These are phyloP conservation scores for Pisolithus albus DNA, from an alignment of 768 basidiomycete genomes.

Conservation along the genomic window DNA sequence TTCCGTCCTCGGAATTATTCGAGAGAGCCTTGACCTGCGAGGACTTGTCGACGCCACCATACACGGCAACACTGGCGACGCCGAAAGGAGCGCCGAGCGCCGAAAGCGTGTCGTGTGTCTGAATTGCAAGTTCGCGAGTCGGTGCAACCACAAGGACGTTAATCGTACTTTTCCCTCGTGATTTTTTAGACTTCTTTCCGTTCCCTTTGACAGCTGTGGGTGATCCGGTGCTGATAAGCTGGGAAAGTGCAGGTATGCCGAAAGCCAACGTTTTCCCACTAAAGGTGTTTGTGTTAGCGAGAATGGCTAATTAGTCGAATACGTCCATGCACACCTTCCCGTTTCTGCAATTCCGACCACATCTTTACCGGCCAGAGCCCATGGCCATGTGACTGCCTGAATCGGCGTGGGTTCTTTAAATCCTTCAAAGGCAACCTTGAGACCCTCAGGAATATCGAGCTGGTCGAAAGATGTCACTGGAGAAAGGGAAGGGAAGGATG, in stretches of 20 bases:
- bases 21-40: conserved; percentile 68
- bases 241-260: conserved; percentile 81
- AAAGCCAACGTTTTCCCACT: conserved; percentile 97
- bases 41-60: conserved; percentile 91
- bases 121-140: conserved; percentile 92
- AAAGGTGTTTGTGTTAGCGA: conserved; percentile 4
- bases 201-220: conserved; percentile 14
- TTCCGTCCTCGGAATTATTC: conserved; percentile 43
- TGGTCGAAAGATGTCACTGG: conserved; percentile 75
- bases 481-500: conserved; percentile 37
- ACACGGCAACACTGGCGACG: conserved; percentile 80
- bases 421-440: conserved; percentile 55
- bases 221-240: conserved; percentile 41
- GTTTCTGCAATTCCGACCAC: conserved; percentile 97
- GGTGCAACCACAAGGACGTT: conserved; percentile 83
- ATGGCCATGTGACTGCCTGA: conserved; percentile 93
- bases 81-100: conserved; percentile 67
- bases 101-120: conserved; percentile 82
- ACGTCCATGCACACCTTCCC: conserved; percentile 52
- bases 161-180: conserved; percentile 33
- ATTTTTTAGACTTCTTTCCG: conserved; percentile 24
- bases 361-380: conserved; percentile 72
- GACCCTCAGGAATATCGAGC: conserved; percentile 55
- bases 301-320: neutral
- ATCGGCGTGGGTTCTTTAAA: conserved; percentile 93